Evolutionary conservation across 192 early-diverging fungal genomes (phyloP), one percentile per base, ranked within the genome.

Genomic region (Rhizophlyctis rosea): DNA sequence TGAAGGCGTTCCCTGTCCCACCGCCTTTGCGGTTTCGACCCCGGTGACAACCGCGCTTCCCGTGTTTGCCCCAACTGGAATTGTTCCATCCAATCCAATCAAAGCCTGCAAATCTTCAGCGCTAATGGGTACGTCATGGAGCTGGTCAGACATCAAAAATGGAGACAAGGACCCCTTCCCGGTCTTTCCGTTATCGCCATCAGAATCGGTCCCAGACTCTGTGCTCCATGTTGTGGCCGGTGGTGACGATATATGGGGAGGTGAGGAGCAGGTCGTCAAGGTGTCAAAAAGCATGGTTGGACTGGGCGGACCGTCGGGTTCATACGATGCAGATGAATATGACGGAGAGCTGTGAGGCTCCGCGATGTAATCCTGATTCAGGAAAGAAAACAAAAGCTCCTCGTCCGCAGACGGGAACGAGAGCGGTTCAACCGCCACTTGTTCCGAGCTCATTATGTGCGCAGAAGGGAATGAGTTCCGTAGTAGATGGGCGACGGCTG

Each of bases 311-410:
- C 9, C 39, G 39, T 13, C 9, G 18, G 39, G 39, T 44, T 13
- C n/a, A 16, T 21, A 14, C 3, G n/a, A 27, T 27, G 4, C 35
- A 24, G 11, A 5, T 2, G 44, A 3, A 25, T 61, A 36, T 4
- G 47, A 36, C 59, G 44, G n/a, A n/a, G n/a, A n/a, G n/a, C n/a
- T n/a, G n/a, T n/a, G 30, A 21, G 9, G 9, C 23, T 24, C 27
- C 25, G 16, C 33, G 14, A 67, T 39, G 49, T 55, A 33, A 28
- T 68, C 67, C 18, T 68, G 59, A 51, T 68, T 54, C 11, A 68
- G 14, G 59, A 68, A 68, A n/a, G 67, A 68, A 0, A 31, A 23
- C 47, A 68, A 56, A 29, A 68, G 59, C 25, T 61, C 59, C n/a
- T 68, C 67, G 57, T 67, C 65, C 24, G 57, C 28, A 36, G 57